Conservation (phyloP, 1,284 basidiomycete species). For the Puccinia triticina region DNA sequence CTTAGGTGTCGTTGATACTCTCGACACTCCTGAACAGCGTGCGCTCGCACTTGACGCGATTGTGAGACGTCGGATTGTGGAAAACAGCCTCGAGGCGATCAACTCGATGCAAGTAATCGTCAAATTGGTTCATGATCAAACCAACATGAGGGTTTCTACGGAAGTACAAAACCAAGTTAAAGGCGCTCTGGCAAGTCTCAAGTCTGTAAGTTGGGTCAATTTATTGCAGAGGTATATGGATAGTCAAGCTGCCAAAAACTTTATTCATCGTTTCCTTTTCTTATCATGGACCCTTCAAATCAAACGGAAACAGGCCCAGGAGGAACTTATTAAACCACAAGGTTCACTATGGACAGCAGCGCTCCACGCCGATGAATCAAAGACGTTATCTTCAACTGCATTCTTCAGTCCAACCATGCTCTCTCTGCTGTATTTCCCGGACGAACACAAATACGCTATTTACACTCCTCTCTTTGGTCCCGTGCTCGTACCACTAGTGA, state of each 20-base stretch:
- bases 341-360: constrained; percentile 64
- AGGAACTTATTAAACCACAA: constrained; percentile 59
- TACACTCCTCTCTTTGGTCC: constrained; percentile 60
- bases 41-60: constrained; percentile 71
- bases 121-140: constrained; percentile 77
- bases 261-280: background rate
- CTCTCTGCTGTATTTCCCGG: constrained; percentile 84
- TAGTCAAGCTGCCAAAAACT: background rate
- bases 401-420: constrained; percentile 98
- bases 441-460: constrained; percentile 61
- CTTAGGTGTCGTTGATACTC: constrained; percentile 5
- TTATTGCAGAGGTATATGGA: background rate
- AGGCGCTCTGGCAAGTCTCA: constrained; percentile 71
- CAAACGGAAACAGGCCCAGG: constrained; percentile 34
- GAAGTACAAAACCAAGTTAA: constrained; percentile 75
- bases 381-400: constrained; percentile 76
- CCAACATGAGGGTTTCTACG: constrained; percentile 82
- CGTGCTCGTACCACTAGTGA: constrained; percentile 73
- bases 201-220: constrained; percentile 65
- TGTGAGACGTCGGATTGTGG: constrained; percentile 70
- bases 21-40: constrained; percentile 20
- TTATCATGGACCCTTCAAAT: constrained; percentile 25
- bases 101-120: constrained; percentile 80
- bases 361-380: constrained; percentile 69
- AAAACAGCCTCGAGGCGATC: constrained; percentile 71